phyloP scores from a whole-genome alignment of 805 yeast genomes.

The Martiniozyma abietophila region DNA sequence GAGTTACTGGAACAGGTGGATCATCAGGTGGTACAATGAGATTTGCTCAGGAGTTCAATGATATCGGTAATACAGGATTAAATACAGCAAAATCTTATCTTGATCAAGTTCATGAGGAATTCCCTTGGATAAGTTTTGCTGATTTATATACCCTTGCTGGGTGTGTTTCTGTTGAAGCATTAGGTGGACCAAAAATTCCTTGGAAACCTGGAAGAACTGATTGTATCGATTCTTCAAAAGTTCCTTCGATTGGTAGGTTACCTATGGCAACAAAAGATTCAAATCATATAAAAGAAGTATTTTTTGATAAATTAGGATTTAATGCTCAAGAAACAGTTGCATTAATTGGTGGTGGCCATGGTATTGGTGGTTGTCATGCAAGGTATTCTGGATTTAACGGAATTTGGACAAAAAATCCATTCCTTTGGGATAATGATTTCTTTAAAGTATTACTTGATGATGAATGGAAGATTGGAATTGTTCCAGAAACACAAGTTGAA shows the following conservation, averaged over 20 bases:
- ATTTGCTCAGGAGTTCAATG: slow-evolving; percentile 43
- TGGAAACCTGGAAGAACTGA: slow-evolving; percentile 84
- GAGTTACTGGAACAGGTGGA: slow-evolving; percentile 44
- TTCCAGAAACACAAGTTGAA: slow-evolving; percentile 32
- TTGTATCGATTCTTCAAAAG: slow-evolving; percentile 35
- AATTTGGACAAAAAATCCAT: slow-evolving; percentile 36
- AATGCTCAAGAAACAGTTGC: slow-evolving; percentile 66
- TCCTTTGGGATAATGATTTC: slow-evolving; percentile 34
- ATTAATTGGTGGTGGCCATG: slow-evolving; percentile 68
- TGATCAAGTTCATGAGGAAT: slow-evolving; percentile 45
- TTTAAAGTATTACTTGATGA: slow-evolving; percentile 41
- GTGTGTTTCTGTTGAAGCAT: slow-evolving; percentile 65
- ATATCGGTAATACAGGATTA: slow-evolving; percentile 57
- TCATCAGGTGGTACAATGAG: slow-evolving; percentile 67
- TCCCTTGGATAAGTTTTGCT: slow-evolving; percentile 68
- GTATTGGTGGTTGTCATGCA: slow-evolving; percentile 68
- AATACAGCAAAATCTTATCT: slow-evolving; percentile 47
- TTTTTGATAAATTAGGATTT: slow-evolving; percentile 52
- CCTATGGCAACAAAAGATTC: slow-evolving; percentile 67
- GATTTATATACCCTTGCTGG: slow-evolving; percentile 78
- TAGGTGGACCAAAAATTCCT: slow-evolving; percentile 67
- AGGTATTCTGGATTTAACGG: slow-evolving; percentile 41
- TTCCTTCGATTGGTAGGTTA: slow-evolving; percentile 60
- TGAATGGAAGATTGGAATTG: slow-evolving; percentile 28
- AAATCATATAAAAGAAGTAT: slow-evolving; percentile 54